Base-by-base conservation (phyloP, 176 grass and related monocot species). In the Aegilops bicornis region DNA sequence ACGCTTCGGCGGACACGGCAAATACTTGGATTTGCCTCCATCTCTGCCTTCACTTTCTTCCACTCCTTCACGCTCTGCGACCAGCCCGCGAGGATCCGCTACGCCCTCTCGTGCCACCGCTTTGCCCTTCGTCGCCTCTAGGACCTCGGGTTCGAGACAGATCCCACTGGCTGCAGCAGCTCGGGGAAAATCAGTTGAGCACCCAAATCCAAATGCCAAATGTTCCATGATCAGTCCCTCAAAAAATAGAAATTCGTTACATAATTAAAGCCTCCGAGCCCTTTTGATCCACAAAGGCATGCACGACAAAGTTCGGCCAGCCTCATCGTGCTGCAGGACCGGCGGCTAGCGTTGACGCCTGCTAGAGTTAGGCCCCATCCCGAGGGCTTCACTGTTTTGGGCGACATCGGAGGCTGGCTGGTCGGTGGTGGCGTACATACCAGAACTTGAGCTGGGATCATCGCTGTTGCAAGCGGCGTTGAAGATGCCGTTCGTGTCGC, bases 291-390 rank as follows among this genome's bases (percentile, higher is more conserved):
- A 45, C 11, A 73, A 45, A 73, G 22, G 22, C 22, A 73, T 43
- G 11, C 10, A 10, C 10, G 0, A 43, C 37, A 73, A 40, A 23
- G 20, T 72, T 12, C 1, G 12, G 0, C 17, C 17, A 17, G 52
- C 37, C 22, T 86, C 81, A 90, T 86, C 83, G 84, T 2, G 60
- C 59, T 61, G 77, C 20, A 7, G 88, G 88, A 60, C 88, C 83
- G 1, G 42, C 27, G 66, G 42, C 17, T 10, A 32, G n/a, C 59
- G 60, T 67, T 76, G 83, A 32, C 14, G 43, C 30, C 69, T 90
- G 8, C 23, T 47, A 32, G 86, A 33, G 15, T 68, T 43, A 24
- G 43, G 54, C n/a, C 76, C 88, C 11, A 64, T 82, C 73, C 43
- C 47, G 43, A 16, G n/a, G 0, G 25, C 4, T 56, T 8, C 60